phyloP scores from a whole-genome alignment of 208 protist species.

The Strigomonas galati region DNA sequence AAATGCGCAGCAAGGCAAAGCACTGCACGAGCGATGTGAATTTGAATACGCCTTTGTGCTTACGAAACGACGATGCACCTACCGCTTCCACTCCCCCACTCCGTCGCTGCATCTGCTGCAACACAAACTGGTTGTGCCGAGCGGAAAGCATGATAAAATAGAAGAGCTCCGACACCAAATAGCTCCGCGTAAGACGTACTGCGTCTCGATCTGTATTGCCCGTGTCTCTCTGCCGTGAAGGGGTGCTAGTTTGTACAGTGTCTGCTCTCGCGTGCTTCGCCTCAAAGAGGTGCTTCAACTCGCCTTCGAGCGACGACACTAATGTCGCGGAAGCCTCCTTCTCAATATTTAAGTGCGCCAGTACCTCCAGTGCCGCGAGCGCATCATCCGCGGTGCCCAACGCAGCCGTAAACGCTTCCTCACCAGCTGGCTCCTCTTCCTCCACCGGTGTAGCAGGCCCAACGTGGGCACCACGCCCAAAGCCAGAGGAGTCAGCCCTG shows the following conservation, averaged over 20 bases:
- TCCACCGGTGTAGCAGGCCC: neutral
- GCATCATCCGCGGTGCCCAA: constrained; percentile 48
- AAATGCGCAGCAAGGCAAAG: constrained; percentile 70
- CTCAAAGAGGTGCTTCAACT: constrained; percentile 16
- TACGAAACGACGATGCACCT: too few species aligned
- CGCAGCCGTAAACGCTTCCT: neutral
- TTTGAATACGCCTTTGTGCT: constrained; percentile 40
- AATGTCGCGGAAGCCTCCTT: neutral
- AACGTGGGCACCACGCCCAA: neutral
- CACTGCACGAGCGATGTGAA: constrained; percentile 71
- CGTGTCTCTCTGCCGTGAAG: too few species aligned
- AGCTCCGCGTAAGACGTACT: too few species aligned
- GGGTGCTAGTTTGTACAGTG: too few species aligned
- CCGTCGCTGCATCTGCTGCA: too few species aligned
- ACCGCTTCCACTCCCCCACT: too few species aligned
- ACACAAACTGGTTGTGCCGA: too few species aligned
- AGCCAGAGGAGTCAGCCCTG: too few species aligned
- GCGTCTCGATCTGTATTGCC: too few species aligned
- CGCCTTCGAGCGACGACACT: constrained; percentile 13
- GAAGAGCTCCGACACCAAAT: constrained; percentile 21
- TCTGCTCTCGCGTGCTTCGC: too few species aligned
- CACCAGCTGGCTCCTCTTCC: neutral
- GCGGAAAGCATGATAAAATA: constrained; percentile 12
- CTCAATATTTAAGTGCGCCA: constrained; percentile 35
- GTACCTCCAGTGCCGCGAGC: constrained; percentile 56